phyloP scores from a whole-genome alignment of 2,329 filamentous ascomycete species.

The Nigrospora osmanthi region DNA sequence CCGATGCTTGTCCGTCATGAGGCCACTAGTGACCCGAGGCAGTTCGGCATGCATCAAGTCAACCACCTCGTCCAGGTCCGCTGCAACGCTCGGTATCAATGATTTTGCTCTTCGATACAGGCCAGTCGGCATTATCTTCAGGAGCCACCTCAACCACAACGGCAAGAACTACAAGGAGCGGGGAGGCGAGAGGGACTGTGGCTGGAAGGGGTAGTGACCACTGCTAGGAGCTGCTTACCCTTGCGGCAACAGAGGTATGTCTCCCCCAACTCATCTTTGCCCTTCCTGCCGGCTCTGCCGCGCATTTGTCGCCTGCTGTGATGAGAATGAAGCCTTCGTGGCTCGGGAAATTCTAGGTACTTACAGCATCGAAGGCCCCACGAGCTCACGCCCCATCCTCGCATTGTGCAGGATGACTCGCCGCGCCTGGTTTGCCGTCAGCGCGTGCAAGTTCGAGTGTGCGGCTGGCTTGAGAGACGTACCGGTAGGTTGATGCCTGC shows the following conservation, averaged over 20 bases:
- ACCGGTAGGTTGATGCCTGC: constrained; percentile 66
- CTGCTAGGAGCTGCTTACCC: no score
- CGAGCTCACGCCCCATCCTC: constrained; percentile 66
- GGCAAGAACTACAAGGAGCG: no score
- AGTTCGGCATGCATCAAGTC: constrained; percentile 66
- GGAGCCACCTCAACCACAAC: no score
- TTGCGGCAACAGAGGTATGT: constrained; percentile 69
- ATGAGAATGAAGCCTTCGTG: no score
- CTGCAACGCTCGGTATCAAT: constrained; percentile 3
- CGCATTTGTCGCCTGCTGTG: constrained; percentile 58
- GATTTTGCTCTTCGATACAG: no score
- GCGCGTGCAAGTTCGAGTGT: background rate
- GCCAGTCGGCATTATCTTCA: no score
- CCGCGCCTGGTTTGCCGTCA: constrained; percentile 35
- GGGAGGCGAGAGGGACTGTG: no score
- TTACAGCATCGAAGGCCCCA: constrained; percentile 66
- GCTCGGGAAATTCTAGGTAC: background rate
- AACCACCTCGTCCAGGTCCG: constrained; percentile 61
- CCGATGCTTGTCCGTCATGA: constrained; percentile 58
- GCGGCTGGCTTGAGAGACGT: constrained; percentile 4
- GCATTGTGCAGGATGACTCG: constrained; percentile 70
- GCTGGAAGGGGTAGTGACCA: no score
- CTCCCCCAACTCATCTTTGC: constrained; percentile 70
- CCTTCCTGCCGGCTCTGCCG: constrained; percentile 69
- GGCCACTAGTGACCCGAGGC: constrained; percentile 60